These are phyloP conservation scores for Favolaschia claudopus DNA, from an alignment of 768 basidiomycete species.

Conservation along the genomic window DNA sequence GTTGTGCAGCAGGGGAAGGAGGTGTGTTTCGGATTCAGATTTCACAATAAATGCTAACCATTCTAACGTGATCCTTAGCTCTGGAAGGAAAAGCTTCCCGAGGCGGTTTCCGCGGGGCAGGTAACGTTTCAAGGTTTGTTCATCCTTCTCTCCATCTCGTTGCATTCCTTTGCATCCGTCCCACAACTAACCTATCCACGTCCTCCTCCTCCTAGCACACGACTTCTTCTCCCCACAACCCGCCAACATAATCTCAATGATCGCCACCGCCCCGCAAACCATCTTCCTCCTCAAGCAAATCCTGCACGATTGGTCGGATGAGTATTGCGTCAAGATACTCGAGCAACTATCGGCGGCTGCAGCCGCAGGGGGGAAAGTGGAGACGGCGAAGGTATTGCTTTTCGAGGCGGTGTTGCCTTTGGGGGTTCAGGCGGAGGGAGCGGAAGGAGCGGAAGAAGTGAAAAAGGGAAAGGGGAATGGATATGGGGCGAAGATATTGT, in stretches of 20 bases:
- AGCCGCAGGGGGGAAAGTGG: too few relatives aligned
- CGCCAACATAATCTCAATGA: background rate
- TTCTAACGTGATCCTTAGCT: too few relatives aligned
- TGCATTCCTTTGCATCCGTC: too few relatives aligned
- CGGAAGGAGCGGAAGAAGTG: too few relatives aligned
- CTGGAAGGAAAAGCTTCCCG: constrained; percentile 9
- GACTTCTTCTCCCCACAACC: constrained; percentile 7
- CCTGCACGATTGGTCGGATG: constrained; percentile 6
- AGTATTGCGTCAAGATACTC: background rate
- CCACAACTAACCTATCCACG: background rate
- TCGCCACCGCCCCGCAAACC: too few relatives aligned
- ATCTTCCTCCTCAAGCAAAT: constrained; percentile 3
- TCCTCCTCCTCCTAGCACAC: background rate
- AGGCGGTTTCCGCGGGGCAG: constrained; percentile 23
- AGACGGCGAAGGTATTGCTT: too few relatives aligned
- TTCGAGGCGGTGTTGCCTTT: too few relatives aligned
- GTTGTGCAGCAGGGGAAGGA: constrained; percentile 62
- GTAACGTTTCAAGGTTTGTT: constrained; percentile 12
- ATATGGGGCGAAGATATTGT: too few relatives aligned
- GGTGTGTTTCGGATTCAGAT: constrained; percentile 34
- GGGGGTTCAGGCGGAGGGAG: too few relatives aligned
- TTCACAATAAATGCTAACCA: background rate
- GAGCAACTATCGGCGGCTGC: background rate
- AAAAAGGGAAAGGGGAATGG: too few relatives aligned
- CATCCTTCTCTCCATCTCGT: too few relatives aligned